Evolutionary conservation across 75 land plant genomes (phyloP).

Genomic region (Picea glauca): DNA sequence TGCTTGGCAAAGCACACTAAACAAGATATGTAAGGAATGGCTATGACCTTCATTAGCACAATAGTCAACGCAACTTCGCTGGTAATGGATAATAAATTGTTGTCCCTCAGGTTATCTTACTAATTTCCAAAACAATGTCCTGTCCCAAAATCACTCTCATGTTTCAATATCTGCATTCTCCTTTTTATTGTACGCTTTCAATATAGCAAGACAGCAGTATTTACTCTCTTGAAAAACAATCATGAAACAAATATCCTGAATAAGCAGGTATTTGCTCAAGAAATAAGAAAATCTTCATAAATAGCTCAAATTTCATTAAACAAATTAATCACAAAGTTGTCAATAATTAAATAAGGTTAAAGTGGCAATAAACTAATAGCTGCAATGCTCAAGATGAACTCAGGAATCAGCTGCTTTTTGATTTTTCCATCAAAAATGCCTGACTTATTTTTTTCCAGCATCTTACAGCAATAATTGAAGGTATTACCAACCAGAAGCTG

Average conservation of each 20-base stretch:
- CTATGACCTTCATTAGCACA: no score
- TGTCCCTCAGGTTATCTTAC: not conserved
- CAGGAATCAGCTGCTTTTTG: not conserved
- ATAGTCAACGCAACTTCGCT: no score
- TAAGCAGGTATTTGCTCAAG: not conserved
- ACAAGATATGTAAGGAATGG: no score
- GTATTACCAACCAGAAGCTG: constrained; percentile 70
- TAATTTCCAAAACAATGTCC: not conserved
- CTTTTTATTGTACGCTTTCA: not conserved
- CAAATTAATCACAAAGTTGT: not conserved
- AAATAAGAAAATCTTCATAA: not conserved
- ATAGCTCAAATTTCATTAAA: not conserved
- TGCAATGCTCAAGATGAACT: constrained; percentile 3
- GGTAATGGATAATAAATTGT: no score
- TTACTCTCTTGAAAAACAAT: not conserved
- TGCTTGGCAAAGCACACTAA: no score
- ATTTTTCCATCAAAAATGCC: constrained; percentile 31
- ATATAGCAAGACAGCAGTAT: not conserved
- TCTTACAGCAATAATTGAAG: constrained; percentile 49
- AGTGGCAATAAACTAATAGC: not conserved
- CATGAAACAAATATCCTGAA: not conserved
- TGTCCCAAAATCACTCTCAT: not conserved
- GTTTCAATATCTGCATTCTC: not conserved
- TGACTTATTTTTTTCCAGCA: constrained; percentile 72
- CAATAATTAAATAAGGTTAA: not conserved